Evolutionary conservation across 2,329 filamentous ascomycete species (phyloP).

Genomic region (Phaeomoniella chlamydospora): DNA sequence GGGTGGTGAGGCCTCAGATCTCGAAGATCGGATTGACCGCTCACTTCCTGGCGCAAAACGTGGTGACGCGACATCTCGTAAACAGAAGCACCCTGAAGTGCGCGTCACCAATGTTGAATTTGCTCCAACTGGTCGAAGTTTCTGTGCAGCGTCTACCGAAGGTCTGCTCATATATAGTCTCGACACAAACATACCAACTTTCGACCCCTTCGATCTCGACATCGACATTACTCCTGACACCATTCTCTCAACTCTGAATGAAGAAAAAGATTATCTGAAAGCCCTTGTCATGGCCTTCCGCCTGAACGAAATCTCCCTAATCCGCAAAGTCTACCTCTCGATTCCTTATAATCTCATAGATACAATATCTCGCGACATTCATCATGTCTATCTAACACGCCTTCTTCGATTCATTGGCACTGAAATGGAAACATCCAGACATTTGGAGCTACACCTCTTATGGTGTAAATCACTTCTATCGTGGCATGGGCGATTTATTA

Average conservation of each 20-base stretch:
- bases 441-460: conserved; percentile 84
- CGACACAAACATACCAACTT: conserved; percentile 55
- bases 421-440: conserved; percentile 78
- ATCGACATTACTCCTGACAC: conserved; percentile 83
- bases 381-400: conserved; percentile 71
- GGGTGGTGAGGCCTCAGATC: conserved; percentile 74
- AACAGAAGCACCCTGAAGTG: conserved; percentile 61
- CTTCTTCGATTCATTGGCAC: conserved; percentile 76
- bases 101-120: conserved; percentile 76
- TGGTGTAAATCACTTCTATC: conserved; percentile 79
- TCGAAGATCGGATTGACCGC: conserved; percentile 68
- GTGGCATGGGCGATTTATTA: conserved; percentile 72
- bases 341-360: conserved; percentile 62
- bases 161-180: conserved; percentile 87
- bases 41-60: conserved; percentile 75
- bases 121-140: conserved; percentile 73
- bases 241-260: conserved; percentile 62
- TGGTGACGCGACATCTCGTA: conserved; percentile 65
- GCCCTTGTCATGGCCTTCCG: conserved; percentile 95
- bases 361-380: conserved; percentile 65
- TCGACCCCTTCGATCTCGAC: conserved; percentile 93
- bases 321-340: conserved; percentile 73
- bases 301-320: conserved; percentile 69
- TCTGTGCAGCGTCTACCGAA: conserved; percentile 91
- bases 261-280: conserved; percentile 72